These are phyloP conservation scores for Dendrostoma leiphaemia DNA, from an alignment of 2,329 filamentous ascomycete species.

Conservation along the genomic window DNA sequence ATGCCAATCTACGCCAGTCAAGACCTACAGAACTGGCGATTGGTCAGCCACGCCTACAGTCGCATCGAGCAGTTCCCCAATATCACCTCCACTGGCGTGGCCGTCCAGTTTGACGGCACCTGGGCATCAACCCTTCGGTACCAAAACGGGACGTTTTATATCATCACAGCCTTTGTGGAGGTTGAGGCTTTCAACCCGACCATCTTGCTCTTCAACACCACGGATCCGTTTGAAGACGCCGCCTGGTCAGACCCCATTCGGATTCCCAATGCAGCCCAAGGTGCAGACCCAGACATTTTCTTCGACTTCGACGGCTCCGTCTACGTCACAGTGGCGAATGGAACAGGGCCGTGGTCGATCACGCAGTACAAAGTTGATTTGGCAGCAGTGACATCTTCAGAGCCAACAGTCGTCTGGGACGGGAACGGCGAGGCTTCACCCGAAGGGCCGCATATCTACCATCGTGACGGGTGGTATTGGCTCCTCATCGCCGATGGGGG, in stretches of 20 bases:
- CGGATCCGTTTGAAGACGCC: conserved; percentile 35
- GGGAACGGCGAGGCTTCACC: conserved; percentile 41
- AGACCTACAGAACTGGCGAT: conserved; percentile 40
- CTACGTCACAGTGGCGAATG: conserved; percentile 33
- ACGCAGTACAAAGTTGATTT: conserved; percentile 32
- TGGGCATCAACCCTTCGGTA: conserved; percentile 48
- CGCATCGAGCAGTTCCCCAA: conserved; percentile 9
- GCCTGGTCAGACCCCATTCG: conserved; percentile 38
- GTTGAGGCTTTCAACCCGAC: conserved; percentile 30
- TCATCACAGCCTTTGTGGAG: conserved; percentile 40
- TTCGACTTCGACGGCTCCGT: conserved; percentile 36
- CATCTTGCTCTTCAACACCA: conserved; percentile 39
- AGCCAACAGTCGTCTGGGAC: conserved; percentile 37
- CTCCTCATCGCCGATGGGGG: conserved; percentile 45
- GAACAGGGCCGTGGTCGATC: conserved; percentile 18
- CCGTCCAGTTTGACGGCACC: conserved; percentile 32
- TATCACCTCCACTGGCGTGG: not conserved
- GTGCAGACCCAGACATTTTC: conserved; percentile 42
- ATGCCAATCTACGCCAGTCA: conserved; percentile 42
- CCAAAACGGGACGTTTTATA: conserved; percentile 41
- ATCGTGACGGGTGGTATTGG: conserved; percentile 42
- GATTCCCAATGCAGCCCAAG: conserved; percentile 29
- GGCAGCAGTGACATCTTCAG: conserved; percentile 31
- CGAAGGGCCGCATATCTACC: conserved; percentile 43
- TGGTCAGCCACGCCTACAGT: conserved; percentile 17